Evolutionary conservation across 1,284 basidiomycete species (phyloP).

Genomic region (Xanthoconium separans): DNA sequence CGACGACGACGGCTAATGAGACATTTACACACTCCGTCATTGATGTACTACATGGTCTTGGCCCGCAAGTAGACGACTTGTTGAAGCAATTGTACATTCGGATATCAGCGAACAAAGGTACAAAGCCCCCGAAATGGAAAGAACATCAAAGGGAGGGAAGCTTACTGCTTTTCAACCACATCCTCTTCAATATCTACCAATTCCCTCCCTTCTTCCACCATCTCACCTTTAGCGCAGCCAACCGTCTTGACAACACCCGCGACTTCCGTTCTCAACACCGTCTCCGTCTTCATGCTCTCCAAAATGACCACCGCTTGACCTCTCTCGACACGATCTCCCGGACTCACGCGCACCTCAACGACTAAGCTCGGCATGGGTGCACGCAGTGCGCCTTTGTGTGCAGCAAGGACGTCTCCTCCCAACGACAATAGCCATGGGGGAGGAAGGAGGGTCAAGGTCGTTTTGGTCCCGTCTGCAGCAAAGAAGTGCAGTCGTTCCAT

Average conservation of each 20-base stretch:
- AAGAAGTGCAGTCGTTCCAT: constrained; percentile 76
- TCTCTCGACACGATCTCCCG: constrained; percentile 76
- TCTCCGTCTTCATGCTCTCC: constrained; percentile 98
- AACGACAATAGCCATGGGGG: constrained; percentile 68
- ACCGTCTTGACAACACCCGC: constrained; percentile 70
- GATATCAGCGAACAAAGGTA: neutral
- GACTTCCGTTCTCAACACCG: constrained; percentile 70
- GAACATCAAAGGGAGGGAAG: constrained; percentile 18
- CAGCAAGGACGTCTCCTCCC: constrained; percentile 51
- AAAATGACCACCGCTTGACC: constrained; percentile 82
- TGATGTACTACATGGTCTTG: too few relatives aligned
- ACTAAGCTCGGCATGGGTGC: constrained; percentile 91
- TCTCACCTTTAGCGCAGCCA: constrained; percentile 78
- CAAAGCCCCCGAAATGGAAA: neutral
- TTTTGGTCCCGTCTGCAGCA: constrained; percentile 49
- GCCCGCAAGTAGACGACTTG: neutral
- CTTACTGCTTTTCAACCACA: constrained; percentile 1
- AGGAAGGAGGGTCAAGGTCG: constrained; percentile 58
- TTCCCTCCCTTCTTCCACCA: constrained; percentile 85
- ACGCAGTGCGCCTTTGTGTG: constrained; percentile 55
- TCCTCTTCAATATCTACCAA: constrained; percentile 64
- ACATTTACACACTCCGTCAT: neutral
- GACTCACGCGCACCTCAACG: constrained; percentile 78
- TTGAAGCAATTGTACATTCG: neutral
- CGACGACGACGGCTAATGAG: too few relatives aligned